Base-by-base conservation (phyloP, 805 yeast species). In the Candida sanyiensis region DNA sequence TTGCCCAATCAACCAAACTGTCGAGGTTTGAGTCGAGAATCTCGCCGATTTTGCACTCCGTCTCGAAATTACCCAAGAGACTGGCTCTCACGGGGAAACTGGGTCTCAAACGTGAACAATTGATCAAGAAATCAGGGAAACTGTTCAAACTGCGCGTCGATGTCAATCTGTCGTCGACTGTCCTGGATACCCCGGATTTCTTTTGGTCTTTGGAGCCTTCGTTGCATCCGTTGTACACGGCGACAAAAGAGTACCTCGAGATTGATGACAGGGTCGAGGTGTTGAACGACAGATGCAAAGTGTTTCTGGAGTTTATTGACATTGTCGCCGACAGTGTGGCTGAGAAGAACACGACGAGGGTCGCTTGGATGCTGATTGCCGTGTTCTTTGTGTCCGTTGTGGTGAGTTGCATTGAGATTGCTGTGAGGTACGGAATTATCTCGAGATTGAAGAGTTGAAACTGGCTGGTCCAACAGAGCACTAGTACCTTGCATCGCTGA, bases 171-270 rank as follows among this genome's bases (percentile, higher is more conserved):
- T 81, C 90, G 4, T 85, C 96, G 9, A 85, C 85, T 47, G 88
- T 93, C 17, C 67, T 93, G 38, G 98, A 93, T 54, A 88, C 96
- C 0, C 98, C 98, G 0, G 96, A 87, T 45, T 88, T 86, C 55
- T 93, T 93, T 60, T 93, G 98, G 98, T 84, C 89, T 36, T 73
- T 72, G 45, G 98, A 93, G 62, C 98, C 98, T 5, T 89, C 95
- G 27, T 70, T 93, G 48, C 95, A 90, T 57, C 97, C 97, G 4
- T 66, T 93, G 29, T 93, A 93, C 60, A 70, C 71, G 25, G 97
- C 97, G 2, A 80, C 89, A 40, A 66, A 96, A 42, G 96, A 93
- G 47, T 93, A 93, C 53, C 64, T 93, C 40, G 98, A 93, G 61
- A 89, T 93, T 45, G 97, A 90, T 57, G 96, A 86, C 61, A 67